A percentile compares a stretch with the other conserved stretches of the same genome.
Evolutionary conservation across 2,329 filamentous ascomycete genomes (phyloP).

Genomic region (Hymenoscyphus infarciens): DNA sequence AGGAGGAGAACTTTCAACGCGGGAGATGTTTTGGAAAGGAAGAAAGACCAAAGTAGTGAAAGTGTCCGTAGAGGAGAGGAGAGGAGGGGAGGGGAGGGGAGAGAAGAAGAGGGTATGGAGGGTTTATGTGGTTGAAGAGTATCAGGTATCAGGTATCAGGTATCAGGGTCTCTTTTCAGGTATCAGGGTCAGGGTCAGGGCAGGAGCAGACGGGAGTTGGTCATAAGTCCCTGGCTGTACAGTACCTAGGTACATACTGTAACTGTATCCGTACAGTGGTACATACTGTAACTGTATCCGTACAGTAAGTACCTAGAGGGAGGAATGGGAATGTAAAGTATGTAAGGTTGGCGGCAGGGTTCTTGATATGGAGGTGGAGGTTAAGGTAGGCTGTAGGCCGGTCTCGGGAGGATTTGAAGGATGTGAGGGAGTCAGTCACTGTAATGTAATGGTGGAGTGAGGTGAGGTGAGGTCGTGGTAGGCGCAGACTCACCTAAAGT

Average conservation of each 20-base stretch:
- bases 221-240: not conserved
- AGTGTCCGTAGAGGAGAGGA: not conserved
- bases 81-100: too few relatives aligned
- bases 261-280: too few relatives aligned
- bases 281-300: too few relatives aligned
- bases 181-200: too few relatives aligned
- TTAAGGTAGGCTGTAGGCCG: not conserved
- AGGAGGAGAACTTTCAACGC: not conserved
- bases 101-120: not conserved
- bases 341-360: not conserved
- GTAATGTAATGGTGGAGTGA: too few relatives aligned
- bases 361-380: not conserved
- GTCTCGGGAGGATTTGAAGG: constrained; percentile 1
- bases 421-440: constrained; percentile 4
- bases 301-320: too few relatives aligned
- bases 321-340: not conserved
- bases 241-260: too few relatives aligned
- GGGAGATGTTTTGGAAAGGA: not conserved
- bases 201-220: too few relatives aligned
- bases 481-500: not conserved
- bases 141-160: not conserved
- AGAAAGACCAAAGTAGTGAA: not conserved
- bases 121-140: not conserved
- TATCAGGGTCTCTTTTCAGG: not conserved
- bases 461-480: too few relatives aligned